Evolutionary conservation across 208 protist genomes (phyloP), one percentile per base, ranked within the genome.

Genomic region (Leishmania arabica): DNA sequence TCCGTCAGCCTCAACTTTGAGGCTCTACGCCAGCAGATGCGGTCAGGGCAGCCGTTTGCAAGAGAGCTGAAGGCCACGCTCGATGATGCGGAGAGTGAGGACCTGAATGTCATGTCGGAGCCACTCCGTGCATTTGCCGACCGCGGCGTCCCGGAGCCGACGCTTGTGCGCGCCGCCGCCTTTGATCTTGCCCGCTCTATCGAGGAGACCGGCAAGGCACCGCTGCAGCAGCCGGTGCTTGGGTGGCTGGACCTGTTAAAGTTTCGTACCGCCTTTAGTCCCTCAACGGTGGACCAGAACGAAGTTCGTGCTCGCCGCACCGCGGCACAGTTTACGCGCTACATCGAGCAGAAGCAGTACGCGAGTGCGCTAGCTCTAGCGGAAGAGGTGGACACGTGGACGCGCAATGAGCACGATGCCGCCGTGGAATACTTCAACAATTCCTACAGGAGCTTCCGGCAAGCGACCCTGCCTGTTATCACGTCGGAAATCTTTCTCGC

Each of bases 181-280:
- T 96, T 96, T 75, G 87, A 91, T 77, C 80, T 98, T 1, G 91
- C 92, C 3, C 89, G 89, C 49, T 92, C 93, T 3, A 95, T 98
- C 53, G 92, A 95, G 84, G 93, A 94, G 42, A 91, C 85, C 8
- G 91, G 91, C 2, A 94, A 92, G 53, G 84, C 83, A 21, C 88
- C 87, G 0, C 58, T 78, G 74, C 87, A 88, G 65, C 89, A 93
- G 62, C 93, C 92, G 4, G 88, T 95, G n/a, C 79, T 79, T 3
- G 86, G 93, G 15, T 96, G 90, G 89, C 64, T 98, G 19, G 95
- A 98, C 60, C 79, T 98, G 24, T 77, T 98, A 27, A 96, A 96
- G 79, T 98, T 98, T 77, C 87, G 89, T 75, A 92, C 90, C 34
- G 90, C 87, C 27, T 91, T 93, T 58, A 96, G 90, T 54, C 95